A percentile compares a stretch with the other conserved stretches of the same genome.
These are phyloP conservation scores for Takashimella koratensis DNA, from an alignment of 1,284 basidiomycete species.

Conservation along the genomic window DNA sequence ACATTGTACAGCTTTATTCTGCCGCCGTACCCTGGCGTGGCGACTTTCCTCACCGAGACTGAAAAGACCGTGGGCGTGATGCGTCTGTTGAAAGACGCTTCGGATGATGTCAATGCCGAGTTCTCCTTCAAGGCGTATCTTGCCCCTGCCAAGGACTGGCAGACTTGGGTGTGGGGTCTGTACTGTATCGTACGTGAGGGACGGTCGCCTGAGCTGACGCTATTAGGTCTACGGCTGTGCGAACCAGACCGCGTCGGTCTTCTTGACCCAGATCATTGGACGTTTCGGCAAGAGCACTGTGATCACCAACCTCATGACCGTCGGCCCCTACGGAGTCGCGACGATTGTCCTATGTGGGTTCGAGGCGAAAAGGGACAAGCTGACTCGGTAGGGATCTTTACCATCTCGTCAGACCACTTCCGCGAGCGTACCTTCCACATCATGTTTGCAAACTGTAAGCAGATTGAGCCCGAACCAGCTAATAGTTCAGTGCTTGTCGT, in stretches of 20 bases:
- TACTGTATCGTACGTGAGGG: slow-evolving; percentile 4
- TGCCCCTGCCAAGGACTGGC: slow-evolving; percentile 7
- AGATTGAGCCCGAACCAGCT: slow-evolving; percentile 7
- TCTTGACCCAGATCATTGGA: slow-evolving; percentile 55
- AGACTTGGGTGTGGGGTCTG: slow-evolving; percentile 14
- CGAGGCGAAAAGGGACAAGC: no score
- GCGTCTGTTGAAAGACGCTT: slow-evolving; percentile 15
- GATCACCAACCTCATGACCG: slow-evolving; percentile 49
- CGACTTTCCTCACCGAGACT: slow-evolving; percentile 10
- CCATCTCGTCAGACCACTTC: slow-evolving; percentile 16
- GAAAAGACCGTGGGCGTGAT: slow-evolving; percentile 11
- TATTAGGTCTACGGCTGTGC: slow-evolving; percentile 51
- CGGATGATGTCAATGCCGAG: no score
- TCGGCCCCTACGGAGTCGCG: slow-evolving; percentile 48
- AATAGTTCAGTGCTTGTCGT: slow-evolving; percentile 17
- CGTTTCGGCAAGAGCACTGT: slow-evolving; percentile 51
- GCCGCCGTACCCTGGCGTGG: no score
- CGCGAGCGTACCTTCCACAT: slow-evolving; percentile 27
- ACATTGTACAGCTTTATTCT: no score
- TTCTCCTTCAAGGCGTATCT: slow-evolving; percentile 8
- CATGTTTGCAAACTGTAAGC: background rate
- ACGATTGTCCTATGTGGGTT: slow-evolving; percentile 12
- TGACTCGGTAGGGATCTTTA: no score
- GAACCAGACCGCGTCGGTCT: slow-evolving; percentile 46
- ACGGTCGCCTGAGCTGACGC: slow-evolving; percentile 41